Base-by-base conservation (phyloP, 148 eudicot genomes). In the Camellia sinensis region DNA sequence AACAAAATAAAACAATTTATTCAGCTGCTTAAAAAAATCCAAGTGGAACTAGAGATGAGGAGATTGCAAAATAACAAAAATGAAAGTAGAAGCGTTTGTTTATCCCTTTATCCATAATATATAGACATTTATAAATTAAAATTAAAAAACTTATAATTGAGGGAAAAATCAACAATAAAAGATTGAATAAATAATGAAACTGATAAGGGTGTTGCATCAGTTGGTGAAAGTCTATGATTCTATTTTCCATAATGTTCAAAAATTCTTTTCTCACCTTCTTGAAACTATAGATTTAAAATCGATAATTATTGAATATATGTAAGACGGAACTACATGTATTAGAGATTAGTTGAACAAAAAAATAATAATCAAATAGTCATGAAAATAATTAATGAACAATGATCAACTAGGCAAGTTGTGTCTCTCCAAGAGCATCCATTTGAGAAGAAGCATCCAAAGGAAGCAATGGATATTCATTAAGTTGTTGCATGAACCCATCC, bases 401-500 rank as follows among this genome's bases (percentile, higher is more conserved):
- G 21, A 3, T 65, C 5, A 65, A 76, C 22, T 54, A 74, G 61
- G 77, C 66, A 63, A 75, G 46, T 44, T 75, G 78, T 14, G 71
- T 7, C 74, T 79, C 82, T 79, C 82, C 86, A 80, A 75, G 84
- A 5, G 80, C 78, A 83, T 84, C 78, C 80, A 86, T 80, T 43
- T 65, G 87, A 82, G 81, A 52, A 60, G 82, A 52, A 60, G 82
- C 68, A 77, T 82, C 90, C 76, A 90, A 37, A 64, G 87, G 85
- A 71, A 87, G 86, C 60, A 85, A 50, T 37, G 81, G 87, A 81
- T 82, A 85, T 60, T 84, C 87, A 85, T 56, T 85, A 56, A 87
- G 69, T 73, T 88, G 85, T 64, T 83, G 83, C 90, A 88, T 88
- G 80, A 90, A 87, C 8, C 85, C 83, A 78, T 90, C 92, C 71